Base-by-base conservation (phyloP, 345 rosid species). In the Firmiana major region DNA sequence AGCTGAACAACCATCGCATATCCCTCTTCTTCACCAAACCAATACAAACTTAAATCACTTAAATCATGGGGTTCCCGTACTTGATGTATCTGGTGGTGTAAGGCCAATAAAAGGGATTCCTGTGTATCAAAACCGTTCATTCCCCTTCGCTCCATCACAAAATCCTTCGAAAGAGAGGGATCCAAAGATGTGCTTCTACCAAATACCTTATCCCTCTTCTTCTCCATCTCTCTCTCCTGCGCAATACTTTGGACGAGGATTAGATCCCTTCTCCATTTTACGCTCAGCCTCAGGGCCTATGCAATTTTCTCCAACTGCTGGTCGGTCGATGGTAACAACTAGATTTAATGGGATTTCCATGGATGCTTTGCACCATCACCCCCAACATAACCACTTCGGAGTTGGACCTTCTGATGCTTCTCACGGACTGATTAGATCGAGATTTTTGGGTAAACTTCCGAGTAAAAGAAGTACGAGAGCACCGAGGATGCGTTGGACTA, bases 401-500 rank as follows among this genome's bases (percentile, higher is more conserved):
- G 81, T 76, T 76, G 91, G 90, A 72, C 60, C 82, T 45, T 63
- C 77, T 2, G 87, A 84, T n/a, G 83, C 77, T 16, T 73, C 81
- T 19, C 84, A 82, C 43, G 86, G 84, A 34, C 77, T 87, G 81
- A 82, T 91, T 73, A 88, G 93, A 89, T 88, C 97, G 46, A 87
- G 92, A 82, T 90, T 92, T 75, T 80, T 92, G 83, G 87, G 92
- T 6, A 90, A 86, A 85, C 74, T 85, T 68, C 94, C 93, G 0
- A 77, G 91, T 19, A 92, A 88, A 64, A 77, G 97, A 59, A 92
- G 93, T 83, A 89, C 90, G 94, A 92, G 97, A 81, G 97, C 97
- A 16, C 97, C 97, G 0, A 86, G 97, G 86, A 92, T 90, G 97
- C 82, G 93, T 62, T 92, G 97, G 97, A 92, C 97, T 0, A 92